These are phyloP conservation scores for Tylopilus rubrobrunneus DNA, from an alignment of 768 basidiomycete genomes.

Conservation along the genomic window DNA sequence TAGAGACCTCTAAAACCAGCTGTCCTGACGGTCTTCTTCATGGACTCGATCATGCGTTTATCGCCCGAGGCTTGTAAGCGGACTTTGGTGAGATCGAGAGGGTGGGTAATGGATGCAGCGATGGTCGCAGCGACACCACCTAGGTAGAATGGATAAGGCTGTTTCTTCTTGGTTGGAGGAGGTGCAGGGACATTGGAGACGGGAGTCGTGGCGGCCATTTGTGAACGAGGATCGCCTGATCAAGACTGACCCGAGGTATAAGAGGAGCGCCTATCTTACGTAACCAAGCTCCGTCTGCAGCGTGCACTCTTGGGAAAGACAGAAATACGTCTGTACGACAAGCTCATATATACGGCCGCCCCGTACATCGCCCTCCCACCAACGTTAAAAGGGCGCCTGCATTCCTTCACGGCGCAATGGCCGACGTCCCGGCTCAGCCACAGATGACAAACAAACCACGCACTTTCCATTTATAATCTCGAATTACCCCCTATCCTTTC, in stretches of 20 bases:
- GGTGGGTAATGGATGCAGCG: constrained; percentile 85
- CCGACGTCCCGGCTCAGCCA: not conserved
- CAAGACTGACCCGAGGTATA: constrained; percentile 6
- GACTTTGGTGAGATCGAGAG: constrained; percentile 88
- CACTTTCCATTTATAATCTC: not conserved
- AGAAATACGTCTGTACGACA: not conserved
- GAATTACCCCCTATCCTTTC: not conserved
- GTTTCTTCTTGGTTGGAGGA: constrained; percentile 42
- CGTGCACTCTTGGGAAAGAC: not conserved
- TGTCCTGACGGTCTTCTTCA: constrained; percentile 77
- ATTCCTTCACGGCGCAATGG: not conserved
- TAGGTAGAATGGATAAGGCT: constrained; percentile 84
- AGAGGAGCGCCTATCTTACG: constrained; percentile 7
- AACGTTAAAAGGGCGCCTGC: no score
- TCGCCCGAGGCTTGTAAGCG: constrained; percentile 89
- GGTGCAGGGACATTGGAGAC: constrained; percentile 11
- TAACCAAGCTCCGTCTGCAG: constrained; percentile 5
- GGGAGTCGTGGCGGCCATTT: constrained; percentile 16
- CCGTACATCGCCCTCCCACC: no score
- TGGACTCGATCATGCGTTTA: constrained; percentile 82
- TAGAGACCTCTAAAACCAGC: constrained; percentile 72
- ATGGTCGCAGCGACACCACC: constrained; percentile 86
- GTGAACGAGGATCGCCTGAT: not conserved
- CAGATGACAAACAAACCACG: constrained; percentile 8
- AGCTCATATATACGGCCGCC: not conserved